Evolutionary conservation across 257 asterid species (phyloP), one percentile per base, ranked within the genome.

Genomic region (Scutellaria minor): DNA sequence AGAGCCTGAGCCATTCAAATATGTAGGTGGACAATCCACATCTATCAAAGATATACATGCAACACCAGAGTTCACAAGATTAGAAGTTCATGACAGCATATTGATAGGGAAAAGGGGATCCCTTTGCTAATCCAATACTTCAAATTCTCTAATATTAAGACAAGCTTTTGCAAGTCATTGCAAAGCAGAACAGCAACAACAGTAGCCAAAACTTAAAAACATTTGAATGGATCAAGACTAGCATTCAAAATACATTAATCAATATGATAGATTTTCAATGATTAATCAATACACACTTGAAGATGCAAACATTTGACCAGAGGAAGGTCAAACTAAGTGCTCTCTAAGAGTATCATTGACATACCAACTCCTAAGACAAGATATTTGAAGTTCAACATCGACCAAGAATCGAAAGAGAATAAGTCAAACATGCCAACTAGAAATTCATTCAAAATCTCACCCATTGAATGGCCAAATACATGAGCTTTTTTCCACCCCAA

Each of bases 401-500:
- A 53, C 14, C 53, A 62, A 44, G 41, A 47, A 37, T 35, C 37
- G 45, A 31, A 65, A 14, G 40, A 11, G 44, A 68, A 68, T 48
- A 68, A 57, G 72, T 79, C 79, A 81, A 74, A 31, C 77, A 50
- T 35, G 75, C 74, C 79, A 79, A 65, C 85, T 52, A 15, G 20
- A 59, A 48, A 64, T 44, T 62, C 66, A 55, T 56, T 61, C 72
- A 56, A 74, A 64, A 11, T 20, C 97, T 81, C 82, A 95, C 99
- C 99, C 99, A 95, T 95, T 5, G 99, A 95, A 84, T 95, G 99
- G 22, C 99, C 98, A 79, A 95, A 88, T 8, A 95, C 84, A 73
- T 95, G 98, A 10, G 96, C 99, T 73, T 84, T 92, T 80, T 76
- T 42, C 99, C 98, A 95, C 44, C 96, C 96, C 85, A 95, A 80